These are phyloP conservation scores for Cutaneotrichosporon cyanovorans DNA, from an alignment of 1,284 basidiomycete genomes.

Conservation along the genomic window DNA sequence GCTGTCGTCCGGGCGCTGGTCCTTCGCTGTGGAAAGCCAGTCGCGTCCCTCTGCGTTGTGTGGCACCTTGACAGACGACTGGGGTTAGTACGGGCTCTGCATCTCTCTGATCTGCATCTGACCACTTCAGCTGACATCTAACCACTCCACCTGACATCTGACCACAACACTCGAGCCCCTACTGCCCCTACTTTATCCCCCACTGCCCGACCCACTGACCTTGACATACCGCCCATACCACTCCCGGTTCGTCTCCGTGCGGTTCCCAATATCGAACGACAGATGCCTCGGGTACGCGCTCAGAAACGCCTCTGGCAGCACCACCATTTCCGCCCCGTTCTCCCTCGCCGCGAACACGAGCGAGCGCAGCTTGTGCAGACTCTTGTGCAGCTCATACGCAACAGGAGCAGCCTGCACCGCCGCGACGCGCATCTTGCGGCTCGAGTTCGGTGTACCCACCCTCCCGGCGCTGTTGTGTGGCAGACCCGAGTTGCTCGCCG, in stretches of 20 bases:
- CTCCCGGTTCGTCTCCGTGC: constrained; percentile 25
- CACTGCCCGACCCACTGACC: constrained; percentile 12
- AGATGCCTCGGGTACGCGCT: constrained; percentile 40
- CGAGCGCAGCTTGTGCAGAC: constrained; percentile 54
- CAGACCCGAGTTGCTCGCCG: too few relatives aligned
- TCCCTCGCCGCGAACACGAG: constrained; percentile 52
- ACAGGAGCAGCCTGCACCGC: constrained; percentile 36
- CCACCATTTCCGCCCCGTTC: constrained; percentile 54
- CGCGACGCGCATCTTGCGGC: constrained; percentile 19
- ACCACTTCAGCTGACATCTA: too few relatives aligned
- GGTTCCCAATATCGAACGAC: constrained; percentile 25
- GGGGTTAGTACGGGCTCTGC: constrained; percentile 1
- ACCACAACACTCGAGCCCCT: too few relatives aligned
- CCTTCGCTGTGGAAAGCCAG: constrained; percentile 14
- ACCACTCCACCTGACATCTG: too few relatives aligned
- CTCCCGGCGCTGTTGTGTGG: too few relatives aligned
- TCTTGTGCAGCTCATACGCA: constrained; percentile 52
- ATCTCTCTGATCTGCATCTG: too few relatives aligned
- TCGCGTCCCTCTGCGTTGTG: constrained; percentile 16
- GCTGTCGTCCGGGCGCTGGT: constrained; percentile 6
- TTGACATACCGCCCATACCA: constrained; percentile 47
- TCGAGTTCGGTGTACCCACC: neutral
- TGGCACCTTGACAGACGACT: constrained; percentile 20
- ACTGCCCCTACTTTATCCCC: too few relatives aligned
- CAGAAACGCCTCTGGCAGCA: constrained; percentile 64